Evolutionary conservation across 371 early-diverging fungal species (phyloP).

Genomic region (Circinella minor): DNA sequence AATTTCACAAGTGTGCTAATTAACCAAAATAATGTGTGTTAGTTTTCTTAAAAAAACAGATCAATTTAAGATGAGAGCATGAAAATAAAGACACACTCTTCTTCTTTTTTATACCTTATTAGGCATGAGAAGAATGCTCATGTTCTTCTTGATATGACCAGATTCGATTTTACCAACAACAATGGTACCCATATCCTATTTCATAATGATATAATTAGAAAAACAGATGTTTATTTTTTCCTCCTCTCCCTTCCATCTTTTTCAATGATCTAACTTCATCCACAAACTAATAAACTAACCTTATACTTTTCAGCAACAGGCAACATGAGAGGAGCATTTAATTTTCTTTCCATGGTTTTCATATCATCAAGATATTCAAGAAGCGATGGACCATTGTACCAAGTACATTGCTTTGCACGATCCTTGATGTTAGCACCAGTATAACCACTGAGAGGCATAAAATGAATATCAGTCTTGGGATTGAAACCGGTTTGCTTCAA

Average conservation of each 20-base stretch:
- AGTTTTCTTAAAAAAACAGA: background rate
- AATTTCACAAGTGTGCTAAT: conserved; percentile 70
- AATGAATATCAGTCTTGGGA: conserved; percentile 84
- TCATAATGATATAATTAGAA: no score
- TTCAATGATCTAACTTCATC: no score
- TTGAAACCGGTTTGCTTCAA: conserved; percentile 92
- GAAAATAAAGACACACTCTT: no score
- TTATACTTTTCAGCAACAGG: conserved; percentile 94
- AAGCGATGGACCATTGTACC: conserved; percentile 94
- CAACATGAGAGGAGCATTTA: conserved; percentile 89
- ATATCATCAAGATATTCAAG: conserved; percentile 86
- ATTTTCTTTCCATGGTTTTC: conserved; percentile 82
- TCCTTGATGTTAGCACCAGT: conserved; percentile 97
- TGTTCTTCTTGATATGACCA: conserved; percentile 88
- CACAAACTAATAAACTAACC: conserved; percentile 14
- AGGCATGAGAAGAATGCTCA: conserved; percentile 89
- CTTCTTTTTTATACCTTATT: conserved; percentile 63
- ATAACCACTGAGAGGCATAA: conserved; percentile 95
- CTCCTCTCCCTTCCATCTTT: no score
- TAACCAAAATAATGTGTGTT: background rate
- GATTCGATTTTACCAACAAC: conserved; percentile 96
- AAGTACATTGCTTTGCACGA: conserved; percentile 66
- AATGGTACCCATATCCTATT: conserved; percentile 91
- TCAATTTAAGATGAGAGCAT: no score
- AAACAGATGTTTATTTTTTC: no score